A percentile compares a stretch with the other conserved stretches of the same genome.
phyloP scores from a whole-genome alignment of 352 stramenopile genomes.

The Blastocystis sp. region DNA sequence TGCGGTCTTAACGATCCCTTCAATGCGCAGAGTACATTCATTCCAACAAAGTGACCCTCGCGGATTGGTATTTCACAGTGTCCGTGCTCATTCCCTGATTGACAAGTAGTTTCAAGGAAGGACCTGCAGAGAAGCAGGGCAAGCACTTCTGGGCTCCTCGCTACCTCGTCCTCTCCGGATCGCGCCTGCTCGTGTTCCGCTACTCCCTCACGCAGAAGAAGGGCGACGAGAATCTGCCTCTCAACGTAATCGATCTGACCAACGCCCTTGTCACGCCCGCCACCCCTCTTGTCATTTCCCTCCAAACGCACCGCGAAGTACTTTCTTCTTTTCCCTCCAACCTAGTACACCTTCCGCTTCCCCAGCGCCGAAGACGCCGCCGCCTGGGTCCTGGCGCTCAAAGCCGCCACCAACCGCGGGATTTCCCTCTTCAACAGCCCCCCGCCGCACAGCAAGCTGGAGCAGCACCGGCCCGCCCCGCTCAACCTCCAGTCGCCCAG shows the following conservation, averaged over 20 bases:
- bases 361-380: background rate
- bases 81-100: background rate
- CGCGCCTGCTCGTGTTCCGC: constrained; percentile 38
- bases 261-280: constrained; percentile 6
- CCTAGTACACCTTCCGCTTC: constrained; percentile 52
- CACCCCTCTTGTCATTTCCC: background rate
- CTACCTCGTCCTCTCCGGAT: constrained; percentile 41
- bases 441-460: background rate
- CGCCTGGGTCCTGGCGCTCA: constrained; percentile 8
- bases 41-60: background rate
- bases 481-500: background rate
- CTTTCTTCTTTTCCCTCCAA: background rate
- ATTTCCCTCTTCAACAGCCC: constrained; percentile 49
- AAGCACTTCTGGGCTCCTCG: constrained; percentile 49
- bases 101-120: constrained; percentile 52
- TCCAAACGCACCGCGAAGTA: constrained; percentile 56
- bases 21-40: background rate
- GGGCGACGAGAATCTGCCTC: constrained; percentile 18
- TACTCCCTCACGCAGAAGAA: constrained; percentile 15
- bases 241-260: constrained; percentile 51
- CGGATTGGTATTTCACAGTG: constrained; percentile 32
- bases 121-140: constrained; percentile 58
- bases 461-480: background rate
- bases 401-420: background rate
- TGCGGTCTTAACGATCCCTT: background rate